A percentile compares a stretch with the other conserved stretches of the same genome.
Conservation (phyloP, 768 basidiomycete genomes). For the Sistotremastrum suecicum region DNA sequence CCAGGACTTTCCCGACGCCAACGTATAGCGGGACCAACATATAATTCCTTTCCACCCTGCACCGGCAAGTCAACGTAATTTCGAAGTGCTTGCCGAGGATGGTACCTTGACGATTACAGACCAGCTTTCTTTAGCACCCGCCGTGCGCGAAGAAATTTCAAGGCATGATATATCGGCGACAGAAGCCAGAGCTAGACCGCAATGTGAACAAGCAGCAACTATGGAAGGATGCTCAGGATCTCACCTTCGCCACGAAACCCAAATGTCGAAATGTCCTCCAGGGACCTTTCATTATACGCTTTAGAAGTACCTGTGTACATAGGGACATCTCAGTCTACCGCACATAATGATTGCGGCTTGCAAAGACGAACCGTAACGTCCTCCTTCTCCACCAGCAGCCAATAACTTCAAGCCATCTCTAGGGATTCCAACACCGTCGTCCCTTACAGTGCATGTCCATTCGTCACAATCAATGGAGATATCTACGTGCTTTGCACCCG, state of each 20-base stretch:
- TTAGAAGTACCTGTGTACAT: constrained; percentile 57
- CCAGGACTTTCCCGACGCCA: constrained; percentile 64
- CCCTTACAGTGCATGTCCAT: constrained; percentile 77
- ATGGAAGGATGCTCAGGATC: not conserved
- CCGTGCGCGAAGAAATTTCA: constrained; percentile 71
- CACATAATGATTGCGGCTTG: not conserved
- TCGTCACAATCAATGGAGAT: constrained; percentile 60
- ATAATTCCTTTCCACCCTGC: constrained; percentile 54
- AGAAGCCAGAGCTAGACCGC: constrained; percentile 59
- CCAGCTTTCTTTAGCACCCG: constrained; percentile 49
- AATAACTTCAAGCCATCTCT: constrained; percentile 43
- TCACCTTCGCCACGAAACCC: constrained; percentile 92
- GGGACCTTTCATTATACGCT: constrained; percentile 34
- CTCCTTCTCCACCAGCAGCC: constrained; percentile 33
- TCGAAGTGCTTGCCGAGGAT: constrained; percentile 1
- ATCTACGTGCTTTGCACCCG: constrained; percentile 52
- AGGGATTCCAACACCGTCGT: constrained; percentile 70
- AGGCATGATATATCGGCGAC: constrained; percentile 65
- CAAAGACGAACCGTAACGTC: constrained; percentile 53
- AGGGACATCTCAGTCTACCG: not conserved
- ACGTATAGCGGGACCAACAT: constrained; percentile 57
- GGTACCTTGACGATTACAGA: constrained; percentile 66
- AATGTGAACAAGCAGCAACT: not conserved
- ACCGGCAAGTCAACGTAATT: not conserved
- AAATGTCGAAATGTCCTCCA: constrained; percentile 49